Conservation (phyloP, 2,329 filamentous ascomycete species). For the Microcyclospora pomicola region DNA sequence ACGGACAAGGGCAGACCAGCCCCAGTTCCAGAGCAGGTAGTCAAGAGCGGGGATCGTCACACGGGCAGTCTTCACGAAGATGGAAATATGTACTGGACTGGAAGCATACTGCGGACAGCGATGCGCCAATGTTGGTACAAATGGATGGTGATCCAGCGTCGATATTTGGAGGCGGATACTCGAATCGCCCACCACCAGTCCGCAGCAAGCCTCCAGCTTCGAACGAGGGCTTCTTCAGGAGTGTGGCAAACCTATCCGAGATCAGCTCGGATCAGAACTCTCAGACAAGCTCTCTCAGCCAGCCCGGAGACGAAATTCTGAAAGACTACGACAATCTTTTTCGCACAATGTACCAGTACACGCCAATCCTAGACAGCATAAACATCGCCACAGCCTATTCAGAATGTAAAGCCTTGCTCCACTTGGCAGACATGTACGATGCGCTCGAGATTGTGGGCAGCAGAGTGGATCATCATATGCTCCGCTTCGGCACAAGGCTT, state of each 20-base stretch:
- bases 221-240: constrained; percentile 66
- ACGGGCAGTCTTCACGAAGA: constrained; percentile 35
- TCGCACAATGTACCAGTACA: constrained; percentile 88
- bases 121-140: constrained; percentile 79
- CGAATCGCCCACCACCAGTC: constrained; percentile 37
- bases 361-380: constrained; percentile 65
- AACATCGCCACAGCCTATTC: constrained; percentile 89
- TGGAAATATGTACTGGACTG: constrained; percentile 86
- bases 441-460: constrained; percentile 76
- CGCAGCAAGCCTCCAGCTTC: constrained; percentile 51
- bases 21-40: constrained; percentile 26
- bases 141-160: constrained; percentile 38
- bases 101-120: constrained; percentile 51
- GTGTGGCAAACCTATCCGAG: constrained; percentile 64
- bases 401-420: constrained; percentile 80
- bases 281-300: constrained; percentile 30
- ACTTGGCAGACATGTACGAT: constrained; percentile 88
- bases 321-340: constrained; percentile 94
- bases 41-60: constrained; percentile 20
- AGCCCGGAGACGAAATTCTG: constrained; percentile 56
- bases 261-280: constrained; percentile 34
- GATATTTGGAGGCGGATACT: constrained; percentile 17
- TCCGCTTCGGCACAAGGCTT: constrained; percentile 78
- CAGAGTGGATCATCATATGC: constrained; percentile 80
- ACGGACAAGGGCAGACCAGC: constrained; percentile 15